Base-by-base conservation (phyloP, 2,329 filamentous ascomycete species). In the Drechslerella coelobrocha region DNA sequence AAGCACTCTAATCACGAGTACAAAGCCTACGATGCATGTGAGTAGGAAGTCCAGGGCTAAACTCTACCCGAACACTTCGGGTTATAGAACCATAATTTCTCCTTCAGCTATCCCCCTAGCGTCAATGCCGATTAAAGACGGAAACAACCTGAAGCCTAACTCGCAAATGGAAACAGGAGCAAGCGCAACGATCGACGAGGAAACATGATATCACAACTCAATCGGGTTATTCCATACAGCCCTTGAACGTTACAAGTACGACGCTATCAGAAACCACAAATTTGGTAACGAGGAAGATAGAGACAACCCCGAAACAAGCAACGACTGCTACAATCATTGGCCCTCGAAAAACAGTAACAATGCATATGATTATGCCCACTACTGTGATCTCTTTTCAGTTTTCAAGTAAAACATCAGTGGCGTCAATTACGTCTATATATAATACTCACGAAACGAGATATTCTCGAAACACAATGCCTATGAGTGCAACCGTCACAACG, bases 301-400 rank as follows among this genome's bases (percentile, higher is more conserved):
- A 21, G 14, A 23, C 10, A 8, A 48, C 6, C 23, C n/a, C n/a
- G 7, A 9, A 10, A 14, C 19, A 10, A 8, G 3, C 17, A 21
- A 48, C 4, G 4, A 26, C 23, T 6, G 7, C 17, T 8, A 48
- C 43, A 8, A 26, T 48, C 14, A 48, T 12, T 26, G 5, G 10
- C 3, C 57, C 48, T 19, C 45, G 41, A 53, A 61, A 31, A n/a
- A 61, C 57, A 7, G 57, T 61, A 5, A 61, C 57, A 21, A 53
- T 60, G 45, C 55, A 60, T n/a, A 39, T 60, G 27, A 23, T 39
- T 3, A 39, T 39, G 34, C 34, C 34, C 3, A 39, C 34, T 2
- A 39, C 34, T 2, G 17, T n/a, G n/a, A n/a, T n/a, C n/a, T 39
- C 12, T 14, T 39, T 2, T 39, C 34, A 6, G 34, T 14, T 39